A percentile compares a stretch with the other conserved stretches of the same genome.
Evolutionary conservation across 2,329 filamentous ascomycete genomes (phyloP).

Genomic region (Sporothrix variecibatus): DNA sequence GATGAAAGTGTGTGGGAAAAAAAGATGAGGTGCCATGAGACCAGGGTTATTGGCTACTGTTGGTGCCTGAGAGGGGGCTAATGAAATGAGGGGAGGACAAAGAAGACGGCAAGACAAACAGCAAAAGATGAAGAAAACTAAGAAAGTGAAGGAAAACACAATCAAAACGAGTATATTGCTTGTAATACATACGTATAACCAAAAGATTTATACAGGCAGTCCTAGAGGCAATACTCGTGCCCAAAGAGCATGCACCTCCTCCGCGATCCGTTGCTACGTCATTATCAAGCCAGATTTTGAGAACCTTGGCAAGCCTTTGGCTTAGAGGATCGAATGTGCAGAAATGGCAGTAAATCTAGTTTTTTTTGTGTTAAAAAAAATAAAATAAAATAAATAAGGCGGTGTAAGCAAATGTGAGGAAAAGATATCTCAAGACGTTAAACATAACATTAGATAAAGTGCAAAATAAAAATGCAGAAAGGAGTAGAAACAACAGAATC

Average conservation of each 20-base stretch:
- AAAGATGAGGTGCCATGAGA: background rate
- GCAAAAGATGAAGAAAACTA: background rate
- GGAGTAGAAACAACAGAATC: background rate
- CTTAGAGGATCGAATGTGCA: background rate
- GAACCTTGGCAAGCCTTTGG: background rate
- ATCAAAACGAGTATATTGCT: background rate
- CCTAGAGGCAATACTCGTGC: background rate
- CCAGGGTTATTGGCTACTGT: background rate
- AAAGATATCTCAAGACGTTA: no score
- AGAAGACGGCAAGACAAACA: background rate
- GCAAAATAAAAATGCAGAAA: background rate
- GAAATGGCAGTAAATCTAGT: background rate
- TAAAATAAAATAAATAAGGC: slow-evolving; percentile 6
- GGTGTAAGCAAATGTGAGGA: background rate
- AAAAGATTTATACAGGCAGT: background rate
- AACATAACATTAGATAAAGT: background rate
- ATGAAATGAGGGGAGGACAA: background rate
- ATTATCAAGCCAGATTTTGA: background rate
- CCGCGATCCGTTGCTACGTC: background rate
- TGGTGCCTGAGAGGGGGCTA: slow-evolving; percentile 1
- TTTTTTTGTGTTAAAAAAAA: no score
- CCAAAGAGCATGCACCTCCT: background rate
- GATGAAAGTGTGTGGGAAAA: background rate
- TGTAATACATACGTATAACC: background rate
- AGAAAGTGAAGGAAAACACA: background rate